These are phyloP conservation scores for Lepidium aucheri DNA, from an alignment of 345 rosid species.

Conservation along the genomic window DNA sequence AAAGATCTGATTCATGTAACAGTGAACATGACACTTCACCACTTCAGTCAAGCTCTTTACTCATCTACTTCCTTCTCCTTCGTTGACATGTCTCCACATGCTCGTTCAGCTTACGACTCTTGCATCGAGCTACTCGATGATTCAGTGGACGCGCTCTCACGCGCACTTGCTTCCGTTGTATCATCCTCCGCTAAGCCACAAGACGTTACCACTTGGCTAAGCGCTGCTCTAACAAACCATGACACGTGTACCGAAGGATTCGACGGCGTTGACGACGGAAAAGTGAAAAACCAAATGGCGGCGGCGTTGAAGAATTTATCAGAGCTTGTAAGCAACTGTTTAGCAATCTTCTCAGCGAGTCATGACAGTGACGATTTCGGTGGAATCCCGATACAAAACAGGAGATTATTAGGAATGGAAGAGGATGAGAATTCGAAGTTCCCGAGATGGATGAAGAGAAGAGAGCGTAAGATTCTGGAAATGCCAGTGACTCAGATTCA, in stretches of 20 bases:
- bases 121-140: constrained; percentile 90
- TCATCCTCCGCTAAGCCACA: constrained; percentile 19
- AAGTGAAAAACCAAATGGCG: constrained; percentile 57
- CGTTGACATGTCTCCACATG: constrained; percentile 51
- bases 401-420: constrained; percentile 24
- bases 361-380: constrained; percentile 39
- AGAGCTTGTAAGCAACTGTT: constrained; percentile 83
- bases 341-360: constrained; percentile 61
- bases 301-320: constrained; percentile 57
- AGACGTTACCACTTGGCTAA: constrained; percentile 94
- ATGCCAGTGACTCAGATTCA: constrained; percentile 52
- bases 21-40: constrained; percentile 86
- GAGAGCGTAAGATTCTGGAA: constrained; percentile 49
- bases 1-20: constrained; percentile 86
- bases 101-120: constrained; percentile 70
- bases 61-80: constrained; percentile 38
- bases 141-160: constrained; percentile 67
- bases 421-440: constrained; percentile 13
- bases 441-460: constrained; percentile 63
- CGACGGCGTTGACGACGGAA: constrained; percentile 46
- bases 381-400: constrained; percentile 88
- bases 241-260: constrained; percentile 95
- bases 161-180: constrained; percentile 48
- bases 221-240: constrained; percentile 83
- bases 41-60: constrained; percentile 71